phyloP scores from a whole-genome alignment of 2,329 filamentous ascomycete genomes.

The Pseudogymnoascus sp. region DNA sequence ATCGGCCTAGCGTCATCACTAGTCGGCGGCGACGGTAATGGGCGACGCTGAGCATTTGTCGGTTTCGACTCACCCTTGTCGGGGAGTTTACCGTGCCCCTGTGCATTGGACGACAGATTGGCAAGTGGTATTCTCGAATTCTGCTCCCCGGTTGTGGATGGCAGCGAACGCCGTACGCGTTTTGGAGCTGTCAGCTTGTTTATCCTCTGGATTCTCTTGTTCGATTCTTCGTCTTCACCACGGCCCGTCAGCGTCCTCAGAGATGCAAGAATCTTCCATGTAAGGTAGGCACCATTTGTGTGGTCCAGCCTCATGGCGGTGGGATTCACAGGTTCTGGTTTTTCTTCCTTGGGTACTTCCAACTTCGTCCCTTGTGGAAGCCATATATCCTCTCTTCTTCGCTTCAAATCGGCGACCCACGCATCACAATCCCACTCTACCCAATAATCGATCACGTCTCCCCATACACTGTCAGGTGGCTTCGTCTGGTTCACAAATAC shows the following conservation, averaged over 20 bases:
- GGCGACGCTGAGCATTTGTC: neutral
- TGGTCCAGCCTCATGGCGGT: neutral
- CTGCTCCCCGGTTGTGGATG: neutral
- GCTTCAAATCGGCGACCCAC: conserved; percentile 55
- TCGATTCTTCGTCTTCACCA: conserved; percentile 3
- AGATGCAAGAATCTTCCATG: neutral
- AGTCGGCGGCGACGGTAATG: conserved; percentile 15
- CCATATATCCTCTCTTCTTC: conserved; percentile 26
- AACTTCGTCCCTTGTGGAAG: conserved; percentile 19
- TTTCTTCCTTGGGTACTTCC: conserved; percentile 15
- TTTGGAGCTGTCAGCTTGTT: neutral
- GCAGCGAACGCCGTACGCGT: neutral
- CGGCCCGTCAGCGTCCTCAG: neutral
- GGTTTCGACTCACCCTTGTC: neutral
- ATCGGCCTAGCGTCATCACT: conserved; percentile 9
- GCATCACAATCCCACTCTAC: conserved; percentile 68
- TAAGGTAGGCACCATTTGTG: conserved; percentile 8
- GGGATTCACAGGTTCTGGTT: conserved; percentile 8
- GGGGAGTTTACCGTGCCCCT: neutral
- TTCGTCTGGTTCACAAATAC: conserved; percentile 68
- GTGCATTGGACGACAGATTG: neutral
- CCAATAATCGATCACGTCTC: conserved; percentile 66
- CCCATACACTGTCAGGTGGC: conserved; percentile 63
- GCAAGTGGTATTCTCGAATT: neutral
- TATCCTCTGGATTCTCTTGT: neutral